Base-by-base conservation (phyloP, 148 eudicot species). In the Rhododendron ovatum region DNA sequence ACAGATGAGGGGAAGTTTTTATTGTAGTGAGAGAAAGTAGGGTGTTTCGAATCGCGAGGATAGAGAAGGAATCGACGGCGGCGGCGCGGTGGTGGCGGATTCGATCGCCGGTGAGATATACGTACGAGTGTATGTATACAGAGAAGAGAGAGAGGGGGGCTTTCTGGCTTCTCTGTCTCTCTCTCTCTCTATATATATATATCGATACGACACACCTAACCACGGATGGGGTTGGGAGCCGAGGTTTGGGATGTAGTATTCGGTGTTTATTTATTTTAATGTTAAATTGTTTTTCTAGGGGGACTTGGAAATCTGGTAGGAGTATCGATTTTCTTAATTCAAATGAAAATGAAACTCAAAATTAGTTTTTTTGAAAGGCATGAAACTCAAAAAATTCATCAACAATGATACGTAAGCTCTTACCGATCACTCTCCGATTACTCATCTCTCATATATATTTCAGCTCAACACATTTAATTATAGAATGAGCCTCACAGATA, bases 91-190 rank as follows among this genome's bases (percentile, higher is more conserved):
- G 48, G 50, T 45, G 85, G 79, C 22, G 57, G 50, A 61, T 69
- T 59, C 35, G 84, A 63, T 83, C 75, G 84, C 33, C 84, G 84
- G 84, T 45, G 63, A 28, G 26, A 59, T 11, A 28, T 59, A 24
- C 41, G 24, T 63, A 39, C 75, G 15, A 22, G 61, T 63, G 47
- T 5, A 14, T 14, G 2, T 10, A 22, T 4, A 39, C 4, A 18
- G 2, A 22, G 53, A 30, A 24, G 28, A 59, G 10, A 22, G 10
- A 22, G n/a, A 1, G 67, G 2, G 28, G 24, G 3, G 7, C 18
- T 3, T 20, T 6, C n/a, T 7, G 4, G 50, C 41, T 37, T 43
- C 12, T 41, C 45, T 41, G 14, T 45, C 82, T 80, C 3, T n/a
- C 41, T 50, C 22, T 50, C 37, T 50, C 22, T 51, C 39, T 45